A percentile compares a stretch with the other conserved stretches of the same genome.
phyloP scores from a whole-genome alignment of 345 rosid genomes.

The Dipteronia sinensis region DNA sequence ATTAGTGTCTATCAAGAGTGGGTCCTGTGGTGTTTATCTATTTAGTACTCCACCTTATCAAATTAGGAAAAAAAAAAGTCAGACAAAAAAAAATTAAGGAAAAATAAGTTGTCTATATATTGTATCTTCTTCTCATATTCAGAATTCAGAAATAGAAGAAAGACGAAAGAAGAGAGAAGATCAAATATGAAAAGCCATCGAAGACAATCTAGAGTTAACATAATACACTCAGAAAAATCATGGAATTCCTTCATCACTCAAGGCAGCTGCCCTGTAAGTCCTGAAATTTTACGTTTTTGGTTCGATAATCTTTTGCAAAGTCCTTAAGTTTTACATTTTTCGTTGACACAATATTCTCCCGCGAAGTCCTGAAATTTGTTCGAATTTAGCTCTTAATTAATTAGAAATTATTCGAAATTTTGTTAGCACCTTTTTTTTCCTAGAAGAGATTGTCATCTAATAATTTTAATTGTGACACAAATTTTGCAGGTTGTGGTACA shows the following conservation, averaged over 20 bases:
- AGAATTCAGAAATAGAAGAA: not conserved
- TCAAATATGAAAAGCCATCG: conserved; percentile 25
- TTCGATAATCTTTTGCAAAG: too few relatives aligned
- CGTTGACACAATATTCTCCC: too few relatives aligned
- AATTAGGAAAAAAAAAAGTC: not conserved
- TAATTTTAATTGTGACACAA: not conserved
- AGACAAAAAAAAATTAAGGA: not conserved
- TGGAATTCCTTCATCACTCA: conserved; percentile 43
- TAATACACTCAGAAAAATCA: conserved; percentile 34
- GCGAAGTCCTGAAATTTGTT: not conserved
- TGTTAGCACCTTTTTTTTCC: too few relatives aligned
- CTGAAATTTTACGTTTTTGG: not conserved
- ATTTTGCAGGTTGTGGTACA: conserved; percentile 43
- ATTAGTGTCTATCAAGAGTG: conserved; percentile 8
- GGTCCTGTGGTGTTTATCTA: conserved; percentile 19
- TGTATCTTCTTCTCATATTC: not conserved
- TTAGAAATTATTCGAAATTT: too few relatives aligned
- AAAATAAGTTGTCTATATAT: not conserved
- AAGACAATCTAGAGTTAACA: conserved; percentile 37
- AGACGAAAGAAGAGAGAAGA: not conserved
- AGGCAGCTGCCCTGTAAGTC: conserved; percentile 36
- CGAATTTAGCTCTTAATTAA: too few relatives aligned
- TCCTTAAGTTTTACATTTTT: too few relatives aligned
- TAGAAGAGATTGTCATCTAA: too few relatives aligned
- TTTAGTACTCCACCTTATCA: conserved; percentile 11